Conservation (phyloP, 2,329 filamentous ascomycete species). For the Colletotrichum echinochloae region DNA sequence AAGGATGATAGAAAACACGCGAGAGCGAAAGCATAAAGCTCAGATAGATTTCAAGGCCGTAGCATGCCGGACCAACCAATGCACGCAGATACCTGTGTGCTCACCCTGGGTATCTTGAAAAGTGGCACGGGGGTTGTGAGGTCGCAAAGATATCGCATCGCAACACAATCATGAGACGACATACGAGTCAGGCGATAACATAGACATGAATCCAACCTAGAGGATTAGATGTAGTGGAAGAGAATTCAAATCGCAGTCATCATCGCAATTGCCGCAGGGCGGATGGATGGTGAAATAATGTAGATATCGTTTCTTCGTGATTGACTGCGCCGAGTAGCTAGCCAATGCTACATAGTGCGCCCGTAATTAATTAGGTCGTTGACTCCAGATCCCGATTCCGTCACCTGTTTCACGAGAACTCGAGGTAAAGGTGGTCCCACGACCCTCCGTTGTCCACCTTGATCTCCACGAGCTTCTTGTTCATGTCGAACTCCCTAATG, state of each 20-base stretch:
- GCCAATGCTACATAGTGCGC: not conserved
- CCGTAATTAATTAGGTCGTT: too few species aligned
- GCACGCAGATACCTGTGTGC: too few species aligned
- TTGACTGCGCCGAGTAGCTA: not conserved
- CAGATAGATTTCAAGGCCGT: too few species aligned
- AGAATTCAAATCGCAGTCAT: accelerated
- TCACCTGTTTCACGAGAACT: not conserved
- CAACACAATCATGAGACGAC: too few species aligned
- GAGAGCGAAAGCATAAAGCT: not conserved
- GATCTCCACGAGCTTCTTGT: constrained; percentile 7
- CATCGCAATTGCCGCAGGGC: not conserved
- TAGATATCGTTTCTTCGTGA: accelerated
- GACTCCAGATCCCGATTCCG: not conserved
- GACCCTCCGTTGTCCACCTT: not conserved
- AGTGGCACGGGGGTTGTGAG: too few species aligned
- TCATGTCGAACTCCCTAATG: not conserved
- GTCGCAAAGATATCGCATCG: too few species aligned
- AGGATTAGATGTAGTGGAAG: not conserved
- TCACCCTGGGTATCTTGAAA: too few species aligned
- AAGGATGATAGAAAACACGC: accelerated
- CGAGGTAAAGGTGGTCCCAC: not conserved
- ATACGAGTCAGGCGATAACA: too few species aligned
- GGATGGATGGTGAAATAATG: not conserved
- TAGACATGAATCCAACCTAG: not conserved
- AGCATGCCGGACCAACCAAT: too few species aligned